These are phyloP conservation scores for Oryza meyeriana DNA, from an alignment of 176 grass and related monocot genomes.

Conservation along the genomic window DNA sequence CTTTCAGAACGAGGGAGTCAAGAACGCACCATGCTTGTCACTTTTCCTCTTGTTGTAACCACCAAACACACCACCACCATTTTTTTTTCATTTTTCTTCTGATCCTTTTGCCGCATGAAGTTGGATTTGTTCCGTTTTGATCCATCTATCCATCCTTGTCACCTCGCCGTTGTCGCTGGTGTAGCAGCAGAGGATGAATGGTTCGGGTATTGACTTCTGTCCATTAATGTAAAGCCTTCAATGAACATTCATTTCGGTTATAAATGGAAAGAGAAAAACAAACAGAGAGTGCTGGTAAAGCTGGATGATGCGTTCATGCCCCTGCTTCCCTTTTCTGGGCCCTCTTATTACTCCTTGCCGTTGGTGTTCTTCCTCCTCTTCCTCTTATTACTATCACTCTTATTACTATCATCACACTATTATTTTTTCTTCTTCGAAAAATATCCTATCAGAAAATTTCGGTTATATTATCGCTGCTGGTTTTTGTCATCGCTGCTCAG, in stretches of 20 bases:
- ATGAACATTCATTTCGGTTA: constrained; percentile 67
- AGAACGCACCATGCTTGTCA: constrained; percentile 97
- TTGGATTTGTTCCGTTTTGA: background rate
- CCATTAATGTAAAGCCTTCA: constrained; percentile 74
- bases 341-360: background rate
- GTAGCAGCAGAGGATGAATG: constrained; percentile 75
- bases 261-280: constrained; percentile 44
- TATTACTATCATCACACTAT: background rate
- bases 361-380: background rate
- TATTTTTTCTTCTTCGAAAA: no score
- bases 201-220: constrained; percentile 96
- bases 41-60: constrained; percentile 55
- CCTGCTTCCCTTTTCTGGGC: background rate
- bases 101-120: no score
- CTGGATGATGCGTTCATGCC: constrained; percentile 26
- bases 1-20: constrained; percentile 74
- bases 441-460: no score
- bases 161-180: background rate
- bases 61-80: background rate
- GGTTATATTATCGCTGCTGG: no score
- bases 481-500: no score
- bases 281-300: constrained; percentile 22
- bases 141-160: background rate
- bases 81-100: no score
- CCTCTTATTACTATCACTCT: background rate